Percentiles rank a stretch among this genome's conserved stretches.
Evolutionary conservation across 305 asterid species (phyloP).

Genomic region (Euphrasia arctica): DNA sequence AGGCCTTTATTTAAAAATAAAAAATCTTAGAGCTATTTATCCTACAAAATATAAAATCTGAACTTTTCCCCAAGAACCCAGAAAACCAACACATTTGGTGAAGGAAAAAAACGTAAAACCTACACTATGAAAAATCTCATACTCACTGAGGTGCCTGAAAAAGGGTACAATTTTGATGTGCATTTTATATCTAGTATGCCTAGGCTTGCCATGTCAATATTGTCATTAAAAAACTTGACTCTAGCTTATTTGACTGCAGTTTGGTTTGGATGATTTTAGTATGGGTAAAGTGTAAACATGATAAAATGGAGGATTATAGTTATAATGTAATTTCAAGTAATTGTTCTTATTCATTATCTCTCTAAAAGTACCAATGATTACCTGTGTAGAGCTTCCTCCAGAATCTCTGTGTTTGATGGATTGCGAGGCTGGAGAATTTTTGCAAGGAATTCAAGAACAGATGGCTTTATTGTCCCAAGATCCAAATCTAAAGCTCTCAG

Average conservation of each 20-base stretch:
- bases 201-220: slow-evolving; percentile 11
- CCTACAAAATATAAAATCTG: too few relatives aligned
- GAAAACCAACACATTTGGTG: background rate
- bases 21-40: too few relatives aligned
- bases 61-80: too few relatives aligned
- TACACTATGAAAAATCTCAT: slow-evolving; percentile 2
- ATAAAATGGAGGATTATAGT: slow-evolving; percentile 3
- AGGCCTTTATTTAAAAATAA: too few relatives aligned
- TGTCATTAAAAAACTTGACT: slow-evolving; percentile 12
- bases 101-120: background rate
- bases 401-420: slow-evolving; percentile 76
- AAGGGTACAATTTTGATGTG: slow-evolving; percentile 1
- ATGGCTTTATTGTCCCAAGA: slow-evolving; percentile 81
- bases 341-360: background rate
- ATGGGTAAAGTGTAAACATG: slow-evolving; percentile 14
- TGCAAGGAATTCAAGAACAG: slow-evolving; percentile 73
- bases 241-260: slow-evolving; percentile 14
- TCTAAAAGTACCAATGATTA: slow-evolving; percentile 28
- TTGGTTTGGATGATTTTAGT: slow-evolving; percentile 10
- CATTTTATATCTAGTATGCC: slow-evolving; percentile 1
- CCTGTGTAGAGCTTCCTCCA: slow-evolving; percentile 57
- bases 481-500: slow-evolving; percentile 75
- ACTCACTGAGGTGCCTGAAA: slow-evolving; percentile 1
- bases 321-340: slow-evolving; percentile 13
- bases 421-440: slow-evolving; percentile 79